Evolutionary conservation across 2,329 filamentous ascomycete species (phyloP).

Genomic region (Stemphylium beticola): DNA sequence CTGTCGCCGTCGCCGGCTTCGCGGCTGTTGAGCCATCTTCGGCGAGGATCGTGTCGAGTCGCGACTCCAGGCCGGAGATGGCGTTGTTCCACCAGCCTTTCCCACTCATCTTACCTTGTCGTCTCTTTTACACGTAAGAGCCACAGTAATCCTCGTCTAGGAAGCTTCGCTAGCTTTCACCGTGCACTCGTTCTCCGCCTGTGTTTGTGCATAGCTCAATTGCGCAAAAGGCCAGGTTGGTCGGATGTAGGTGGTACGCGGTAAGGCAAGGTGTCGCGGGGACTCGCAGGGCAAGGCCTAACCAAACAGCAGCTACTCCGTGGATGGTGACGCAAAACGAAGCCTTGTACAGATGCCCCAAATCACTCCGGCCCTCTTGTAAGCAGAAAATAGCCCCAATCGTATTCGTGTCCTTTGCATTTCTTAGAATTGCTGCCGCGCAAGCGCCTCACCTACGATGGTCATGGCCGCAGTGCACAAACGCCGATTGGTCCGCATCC

Average conservation of each 20-base stretch:
- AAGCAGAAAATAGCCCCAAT: slow-evolving; percentile 2
- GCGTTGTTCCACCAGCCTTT: slow-evolving; percentile 66
- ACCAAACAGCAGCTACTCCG: neutral
- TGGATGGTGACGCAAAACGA: neutral
- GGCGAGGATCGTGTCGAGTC: slow-evolving; percentile 87
- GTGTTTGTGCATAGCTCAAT: slow-evolving; percentile 39
- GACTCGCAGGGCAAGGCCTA: slow-evolving; percentile 19
- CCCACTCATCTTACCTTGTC: slow-evolving; percentile 33
- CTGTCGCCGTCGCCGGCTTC: slow-evolving; percentile 47
- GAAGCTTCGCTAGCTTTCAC: slow-evolving; percentile 35
- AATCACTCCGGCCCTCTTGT: neutral
- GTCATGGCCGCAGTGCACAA: slow-evolving; percentile 17
- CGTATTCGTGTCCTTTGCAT: slow-evolving; percentile 25
- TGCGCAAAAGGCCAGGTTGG: slow-evolving; percentile 39
- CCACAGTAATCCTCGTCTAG: neutral
- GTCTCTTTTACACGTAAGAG: neutral
- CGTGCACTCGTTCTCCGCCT: slow-evolving; percentile 36
- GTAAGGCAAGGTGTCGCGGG: slow-evolving; percentile 29
- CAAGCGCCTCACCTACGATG: slow-evolving; percentile 9
- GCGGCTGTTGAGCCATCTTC: slow-evolving; percentile 69
- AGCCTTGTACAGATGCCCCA: neutral
- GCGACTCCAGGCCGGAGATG: slow-evolving; percentile 91
- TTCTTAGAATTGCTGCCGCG: slow-evolving; percentile 18
- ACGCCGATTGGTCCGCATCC: slow-evolving; percentile 14
- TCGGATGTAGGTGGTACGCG: slow-evolving; percentile 28